Evolutionary conservation across 78 protist genomes (phyloP).

Genomic region (Speleostelium caveatum): DNA sequence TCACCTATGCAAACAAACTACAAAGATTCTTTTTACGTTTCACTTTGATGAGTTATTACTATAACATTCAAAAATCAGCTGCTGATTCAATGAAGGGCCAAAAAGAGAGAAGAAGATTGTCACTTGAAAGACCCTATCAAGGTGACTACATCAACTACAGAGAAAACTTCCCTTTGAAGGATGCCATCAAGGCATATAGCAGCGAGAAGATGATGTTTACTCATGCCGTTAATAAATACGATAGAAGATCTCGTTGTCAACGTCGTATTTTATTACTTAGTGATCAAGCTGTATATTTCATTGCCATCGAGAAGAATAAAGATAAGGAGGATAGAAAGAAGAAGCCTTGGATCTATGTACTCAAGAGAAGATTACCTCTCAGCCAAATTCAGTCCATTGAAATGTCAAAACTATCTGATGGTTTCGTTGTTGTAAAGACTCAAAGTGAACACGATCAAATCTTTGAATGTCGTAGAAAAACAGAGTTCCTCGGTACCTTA

Average conservation of each 20-base stretch:
- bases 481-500: slow-evolving; percentile 75
- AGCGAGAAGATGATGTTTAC: slow-evolving; percentile 77
- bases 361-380: slow-evolving; percentile 31
- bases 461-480: slow-evolving; percentile 79
- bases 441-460: slow-evolving; percentile 69
- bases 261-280: slow-evolving; percentile 61
- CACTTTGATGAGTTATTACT: slow-evolving; percentile 69
- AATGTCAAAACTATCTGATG: slow-evolving; percentile 43
- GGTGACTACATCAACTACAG: slow-evolving; percentile 80
- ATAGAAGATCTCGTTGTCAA: slow-evolving; percentile 39
- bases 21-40: slow-evolving; percentile 80
- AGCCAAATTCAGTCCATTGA: slow-evolving; percentile 30
- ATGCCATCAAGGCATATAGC: slow-evolving; percentile 44
- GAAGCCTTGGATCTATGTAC: slow-evolving; percentile 80
- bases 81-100: slow-evolving; percentile 42
- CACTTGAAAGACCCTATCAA: slow-evolving; percentile 74
- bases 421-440: slow-evolving; percentile 51
- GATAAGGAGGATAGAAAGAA: slow-evolving; percentile 81
- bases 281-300: slow-evolving; percentile 67
- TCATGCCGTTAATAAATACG: slow-evolving; percentile 56
- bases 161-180: slow-evolving; percentile 82
- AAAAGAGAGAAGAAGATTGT: slow-evolving; percentile 77
- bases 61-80: slow-evolving; percentile 68
- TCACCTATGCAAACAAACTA: slow-evolving; percentile 78
- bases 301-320: slow-evolving; percentile 83